Percentiles rank a stretch among this genome's conserved stretches.
Conservation (phyloP, 2,329 filamentous ascomycete genomes). For the Kalmusia sp. region DNA sequence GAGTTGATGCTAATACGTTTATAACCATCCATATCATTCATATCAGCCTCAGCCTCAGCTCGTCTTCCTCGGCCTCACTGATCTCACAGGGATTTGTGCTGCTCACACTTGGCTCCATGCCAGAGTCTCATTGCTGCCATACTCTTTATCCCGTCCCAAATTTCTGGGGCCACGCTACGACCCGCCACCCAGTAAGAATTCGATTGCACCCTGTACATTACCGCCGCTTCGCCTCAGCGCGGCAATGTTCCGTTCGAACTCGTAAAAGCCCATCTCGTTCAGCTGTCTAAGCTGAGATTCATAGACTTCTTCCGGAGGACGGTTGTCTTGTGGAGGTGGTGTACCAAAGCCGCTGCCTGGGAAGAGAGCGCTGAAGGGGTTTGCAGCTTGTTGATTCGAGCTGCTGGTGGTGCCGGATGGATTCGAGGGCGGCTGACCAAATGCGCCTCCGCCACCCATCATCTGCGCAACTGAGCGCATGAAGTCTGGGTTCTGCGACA, state of each 20-base stretch:
- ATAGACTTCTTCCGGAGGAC: conserved; percentile 93
- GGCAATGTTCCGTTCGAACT: conserved; percentile 92
- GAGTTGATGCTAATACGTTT: too few relatives aligned
- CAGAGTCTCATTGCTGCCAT: too few relatives aligned
- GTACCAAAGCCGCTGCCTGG: conserved; percentile 53
- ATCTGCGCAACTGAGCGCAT: conserved; percentile 62
- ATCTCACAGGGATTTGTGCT: too few relatives aligned
- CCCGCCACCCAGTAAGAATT: conserved; percentile 64
- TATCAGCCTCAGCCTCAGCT: too few relatives aligned
- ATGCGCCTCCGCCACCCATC: conserved; percentile 54
- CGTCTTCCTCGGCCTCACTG: too few relatives aligned
- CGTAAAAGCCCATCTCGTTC: conserved; percentile 99
- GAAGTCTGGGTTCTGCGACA: conserved; percentile 66
- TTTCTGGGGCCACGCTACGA: conserved; percentile 8
- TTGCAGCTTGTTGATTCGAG: conserved; percentile 31
- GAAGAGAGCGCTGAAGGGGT: conserved; percentile 53
- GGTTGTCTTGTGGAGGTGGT: conserved; percentile 73
- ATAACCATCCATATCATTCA: too few relatives aligned
- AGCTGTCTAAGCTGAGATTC: conserved; percentile 88
- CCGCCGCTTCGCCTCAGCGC: conserved; percentile 88
- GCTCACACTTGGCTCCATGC: too few relatives aligned
- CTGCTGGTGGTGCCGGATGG: conserved; percentile 41
- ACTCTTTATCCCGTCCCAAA: too few relatives aligned
- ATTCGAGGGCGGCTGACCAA: conserved; percentile 58
- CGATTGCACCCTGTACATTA: conserved; percentile 90